These are phyloP conservation scores for Aquanectria penicillioides DNA, from an alignment of 2,329 filamentous ascomycete species.

Conservation along the genomic window DNA sequence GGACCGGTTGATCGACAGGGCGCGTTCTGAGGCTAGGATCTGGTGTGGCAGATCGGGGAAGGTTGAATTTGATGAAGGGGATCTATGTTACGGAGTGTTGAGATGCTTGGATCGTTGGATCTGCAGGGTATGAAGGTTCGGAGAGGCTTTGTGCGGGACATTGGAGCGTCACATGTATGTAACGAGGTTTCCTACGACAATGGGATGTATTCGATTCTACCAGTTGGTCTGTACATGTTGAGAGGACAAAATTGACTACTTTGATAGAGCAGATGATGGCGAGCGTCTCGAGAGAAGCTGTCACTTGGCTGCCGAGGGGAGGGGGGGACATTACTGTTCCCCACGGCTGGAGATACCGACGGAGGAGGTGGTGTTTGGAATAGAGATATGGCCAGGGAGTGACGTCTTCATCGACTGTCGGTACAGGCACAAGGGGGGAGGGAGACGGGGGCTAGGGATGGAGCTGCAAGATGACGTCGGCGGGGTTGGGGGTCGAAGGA, in stretches of 20 bases:
- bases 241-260: no score
- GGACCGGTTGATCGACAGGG: conserved; percentile 16
- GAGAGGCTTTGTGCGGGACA: no score
- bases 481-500: conserved; percentile 12
- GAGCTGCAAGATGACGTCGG: conserved; percentile 24
- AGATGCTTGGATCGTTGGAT: background rate
- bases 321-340: no score
- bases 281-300: no score
- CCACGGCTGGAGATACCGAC: no score
- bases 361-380: conserved; percentile 3
- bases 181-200: no score
- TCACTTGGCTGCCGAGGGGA: no score
- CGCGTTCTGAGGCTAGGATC: conserved; percentile 1
- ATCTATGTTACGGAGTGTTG: background rate
- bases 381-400: background rate
- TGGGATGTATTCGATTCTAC: no score
- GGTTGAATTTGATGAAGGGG: background rate
- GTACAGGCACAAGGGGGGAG: background rate
- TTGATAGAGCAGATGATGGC: no score
- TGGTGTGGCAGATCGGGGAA: background rate
- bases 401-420: background rate
- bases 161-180: no score
- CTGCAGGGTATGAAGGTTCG: no score
- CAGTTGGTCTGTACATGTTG: no score
- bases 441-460: background rate